Base-by-base conservation (phyloP, 1,139 yeast genomes). In the Saccharomycopsis crataegensis region DNA sequence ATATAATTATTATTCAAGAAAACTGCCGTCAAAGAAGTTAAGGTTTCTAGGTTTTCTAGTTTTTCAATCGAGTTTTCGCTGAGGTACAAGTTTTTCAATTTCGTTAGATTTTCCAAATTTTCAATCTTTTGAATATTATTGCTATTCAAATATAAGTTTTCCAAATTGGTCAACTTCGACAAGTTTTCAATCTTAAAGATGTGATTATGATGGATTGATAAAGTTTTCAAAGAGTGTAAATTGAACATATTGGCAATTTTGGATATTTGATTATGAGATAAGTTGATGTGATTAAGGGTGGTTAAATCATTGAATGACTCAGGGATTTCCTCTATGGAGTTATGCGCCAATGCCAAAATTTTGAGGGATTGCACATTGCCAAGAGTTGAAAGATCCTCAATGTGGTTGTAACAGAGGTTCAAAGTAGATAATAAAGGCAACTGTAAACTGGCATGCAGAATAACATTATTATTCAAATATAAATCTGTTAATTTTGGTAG, bases 271-370 rank as follows among this genome's bases (percentile, higher is more conserved):
- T 76, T 75, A 0, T 76, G 70, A 1, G 78, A 73, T 31, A 76
- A 68, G 60, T 76, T 79, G 51, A 76, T 64, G 0, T 73, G 75
- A 52, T 69, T 68, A 50, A 76, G 65, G 56, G 70, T 73, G 33
- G 61, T 67, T 58, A 76, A 67, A 22, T 71, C 63, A 4, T 74
- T 78, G 57, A 75, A 22, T 16, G 40, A 38, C 6, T n/a, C n/a
- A 3, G 51, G 44, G 67, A 6, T 58, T 60, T 65, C 42, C 1
- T 62, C 55, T 17, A 76, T 74, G 52, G 70, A 68, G 59, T 76
- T 76, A 59, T 75, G 75, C 17, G 79, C 79, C 51, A 76, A 65
- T 77, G 78, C 74, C 49, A 75, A 65, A 59, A 73, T 73, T 52
- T 68, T 67, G 52, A 76, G 64, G 34, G 67, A 67, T 1, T 62